phyloP scores from a whole-genome alignment of 345 rosid genomes.

The Nasturtium officinale region DNA sequence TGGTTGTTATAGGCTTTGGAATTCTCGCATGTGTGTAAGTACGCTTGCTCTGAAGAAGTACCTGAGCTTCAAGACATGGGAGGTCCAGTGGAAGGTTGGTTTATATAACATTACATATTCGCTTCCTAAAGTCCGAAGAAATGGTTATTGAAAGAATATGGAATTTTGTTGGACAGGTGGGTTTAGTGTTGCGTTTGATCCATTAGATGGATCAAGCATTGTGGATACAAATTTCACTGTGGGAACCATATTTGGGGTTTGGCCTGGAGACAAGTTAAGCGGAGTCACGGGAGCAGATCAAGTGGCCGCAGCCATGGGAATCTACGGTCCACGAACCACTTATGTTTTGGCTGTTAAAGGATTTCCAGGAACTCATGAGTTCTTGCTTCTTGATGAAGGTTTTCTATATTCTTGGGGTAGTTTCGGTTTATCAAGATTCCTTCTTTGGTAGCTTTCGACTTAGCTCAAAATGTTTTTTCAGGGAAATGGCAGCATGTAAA shows the following conservation, averaged over 20 bases:
- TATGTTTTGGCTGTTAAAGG: slow-evolving; percentile 87
- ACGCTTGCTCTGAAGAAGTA: slow-evolving; percentile 95
- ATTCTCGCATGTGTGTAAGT: slow-evolving; percentile 90
- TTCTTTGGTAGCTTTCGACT: slow-evolving; percentile 20
- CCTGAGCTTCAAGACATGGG: slow-evolving; percentile 99
- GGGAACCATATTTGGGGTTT: slow-evolving; percentile 95
- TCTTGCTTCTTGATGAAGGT: slow-evolving; percentile 99
- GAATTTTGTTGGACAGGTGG: slow-evolving; percentile 53
- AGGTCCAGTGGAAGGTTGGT: slow-evolving; percentile 83
- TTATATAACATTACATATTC: neutral
- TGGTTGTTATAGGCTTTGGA: slow-evolving; percentile 64
- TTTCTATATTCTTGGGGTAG: slow-evolving; percentile 20
- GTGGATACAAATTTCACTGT: slow-evolving; percentile 88
- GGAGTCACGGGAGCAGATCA: slow-evolving; percentile 87
- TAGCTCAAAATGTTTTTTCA: slow-evolving; percentile 33
- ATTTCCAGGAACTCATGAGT: slow-evolving; percentile 88
- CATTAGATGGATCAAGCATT: slow-evolving; percentile 84
- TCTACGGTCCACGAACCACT: slow-evolving; percentile 92
- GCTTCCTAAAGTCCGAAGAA: neutral
- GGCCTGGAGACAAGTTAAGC: slow-evolving; percentile 94
- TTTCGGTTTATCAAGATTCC: neutral
- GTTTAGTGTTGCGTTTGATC: slow-evolving; percentile 93
- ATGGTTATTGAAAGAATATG: neutral
- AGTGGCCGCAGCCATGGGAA: slow-evolving; percentile 97
- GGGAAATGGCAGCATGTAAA: slow-evolving; percentile 98